These are phyloP conservation scores for Pyricularia pennisetigena DNA, from an alignment of 2,329 filamentous ascomycete genomes.

Conservation along the genomic window DNA sequence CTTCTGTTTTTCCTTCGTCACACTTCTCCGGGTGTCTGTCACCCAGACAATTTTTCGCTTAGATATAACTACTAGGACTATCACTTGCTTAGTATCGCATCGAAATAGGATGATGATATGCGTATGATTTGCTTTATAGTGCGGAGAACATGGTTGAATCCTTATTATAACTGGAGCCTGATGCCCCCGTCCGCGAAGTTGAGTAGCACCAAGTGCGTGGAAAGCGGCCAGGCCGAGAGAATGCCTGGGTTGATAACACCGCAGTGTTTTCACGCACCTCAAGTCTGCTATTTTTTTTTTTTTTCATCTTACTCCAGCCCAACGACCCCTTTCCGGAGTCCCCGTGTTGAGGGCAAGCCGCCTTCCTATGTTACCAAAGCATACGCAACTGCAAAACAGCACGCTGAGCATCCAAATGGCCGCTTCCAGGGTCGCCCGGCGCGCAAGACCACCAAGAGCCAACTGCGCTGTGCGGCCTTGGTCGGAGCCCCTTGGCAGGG, in stretches of 20 bases:
- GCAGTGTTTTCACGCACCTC: background rate
- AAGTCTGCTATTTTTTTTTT: background rate
- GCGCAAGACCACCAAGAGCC: constrained; percentile 34
- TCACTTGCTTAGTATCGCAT: background rate
- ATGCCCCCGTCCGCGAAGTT: background rate
- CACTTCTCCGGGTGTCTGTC: background rate
- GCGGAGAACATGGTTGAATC: background rate
- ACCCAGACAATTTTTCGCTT: background rate
- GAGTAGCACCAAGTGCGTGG: background rate
- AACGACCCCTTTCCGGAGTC: constrained; percentile 31
- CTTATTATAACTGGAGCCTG: background rate
- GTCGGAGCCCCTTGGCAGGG: constrained; percentile 1
- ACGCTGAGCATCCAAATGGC: constrained; percentile 89
- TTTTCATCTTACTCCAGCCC: constrained; percentile 28
- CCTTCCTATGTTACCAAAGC: constrained; percentile 91
- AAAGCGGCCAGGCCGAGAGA: background rate
- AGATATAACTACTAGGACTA: background rate
- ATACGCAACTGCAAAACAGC: constrained; percentile 87
- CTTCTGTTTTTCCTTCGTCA: background rate
- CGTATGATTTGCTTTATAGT: background rate
- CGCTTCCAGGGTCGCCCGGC: constrained; percentile 53
- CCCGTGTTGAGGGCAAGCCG: constrained; percentile 51
- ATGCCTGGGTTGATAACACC: background rate
- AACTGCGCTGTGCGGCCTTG: constrained; percentile 9
- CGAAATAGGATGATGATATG: background rate